Base-by-base conservation (phyloP, 1,284 basidiomycete genomes). In the Vanrija pseudolonga region DNA sequence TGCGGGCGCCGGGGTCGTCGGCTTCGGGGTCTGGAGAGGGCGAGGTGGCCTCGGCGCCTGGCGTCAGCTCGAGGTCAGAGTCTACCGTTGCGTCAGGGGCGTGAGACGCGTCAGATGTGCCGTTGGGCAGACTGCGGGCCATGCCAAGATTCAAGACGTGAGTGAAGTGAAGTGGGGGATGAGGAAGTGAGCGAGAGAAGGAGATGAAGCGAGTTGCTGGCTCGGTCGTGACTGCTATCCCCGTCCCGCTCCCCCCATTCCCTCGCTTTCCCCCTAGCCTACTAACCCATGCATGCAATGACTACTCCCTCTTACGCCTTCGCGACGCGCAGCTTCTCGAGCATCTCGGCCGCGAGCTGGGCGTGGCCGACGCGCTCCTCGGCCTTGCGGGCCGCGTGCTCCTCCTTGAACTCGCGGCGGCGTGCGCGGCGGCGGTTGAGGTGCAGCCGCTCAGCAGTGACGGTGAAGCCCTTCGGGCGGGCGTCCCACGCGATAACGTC, bases 391-490 rank as follows among this genome's bases (percentile, higher is more conserved):
- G 55, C 41, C 23, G 32, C 45, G 18, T 22, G 56, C 45, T 53
- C 52, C 61, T 72, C 70, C 57, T 69, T 70, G 39, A 19, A 53
- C 11, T 59, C 50, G 42, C 71, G 62, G 3, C 24, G 55, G 17
- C 47, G 55, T 18, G 44, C 44, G 45, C 63, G 63, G 40, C 72
- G 56, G 14, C 46, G 55, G 60, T 67, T 73, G 40, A 74, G 53
- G 55, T 71, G 66, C 15, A 50, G 18, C 43, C 71, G 53, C 58
- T 73, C 68, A 40, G 68, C 48, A 8, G 32, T 43, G 6, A 64
- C 68, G 14, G 70, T 67, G 26, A 69, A 24, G 17, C 67, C 66
- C 32, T 60, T 51, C n/a, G 54, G 53, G 36, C 71, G 55, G 9
- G 43, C 64, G 17, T 56, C 50, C 71, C 68, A 70, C 17, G 45